These are phyloP conservation scores for Leccinum holopus DNA, from an alignment of 1,284 basidiomycete genomes.

Conservation along the genomic window DNA sequence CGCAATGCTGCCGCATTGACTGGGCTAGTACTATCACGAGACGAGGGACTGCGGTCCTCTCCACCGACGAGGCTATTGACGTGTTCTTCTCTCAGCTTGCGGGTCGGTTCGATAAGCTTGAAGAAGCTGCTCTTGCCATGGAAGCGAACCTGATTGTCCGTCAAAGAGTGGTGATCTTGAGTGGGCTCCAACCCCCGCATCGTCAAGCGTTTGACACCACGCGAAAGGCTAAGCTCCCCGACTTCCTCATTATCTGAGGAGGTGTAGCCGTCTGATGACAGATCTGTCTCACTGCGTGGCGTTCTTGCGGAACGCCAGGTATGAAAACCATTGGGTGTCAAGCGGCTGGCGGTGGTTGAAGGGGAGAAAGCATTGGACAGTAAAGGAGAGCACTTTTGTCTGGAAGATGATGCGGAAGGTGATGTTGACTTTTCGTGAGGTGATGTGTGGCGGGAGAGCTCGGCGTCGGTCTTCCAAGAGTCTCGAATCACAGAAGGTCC, in stretches of 20 bases:
- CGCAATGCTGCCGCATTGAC: conserved; percentile 25
- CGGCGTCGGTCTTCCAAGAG: conserved; percentile 60
- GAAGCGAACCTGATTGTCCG: conserved; percentile 47
- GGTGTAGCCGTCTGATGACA: conserved; percentile 33
- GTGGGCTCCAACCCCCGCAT: conserved; percentile 39
- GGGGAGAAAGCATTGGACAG: conserved; percentile 11
- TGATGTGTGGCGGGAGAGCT: conserved; percentile 12
- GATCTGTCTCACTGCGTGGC: conserved; percentile 34
- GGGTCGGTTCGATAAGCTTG: conserved; percentile 51
- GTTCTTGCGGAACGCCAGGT: conserved; percentile 16
- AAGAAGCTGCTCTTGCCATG: conserved; percentile 64
- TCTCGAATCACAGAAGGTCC: conserved; percentile 69
- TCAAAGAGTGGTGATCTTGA: conserved; percentile 17
- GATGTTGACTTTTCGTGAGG: conserved; percentile 24
- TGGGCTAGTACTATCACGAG: conserved; percentile 24
- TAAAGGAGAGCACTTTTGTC: conserved; percentile 17
- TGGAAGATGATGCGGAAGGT: conserved; percentile 20
- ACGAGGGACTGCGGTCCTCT: conserved; percentile 17
- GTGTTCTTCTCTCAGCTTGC: conserved; percentile 53
- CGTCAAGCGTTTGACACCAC: conserved; percentile 42
- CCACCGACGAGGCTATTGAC: conserved; percentile 30
- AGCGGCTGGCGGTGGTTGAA: conserved; percentile 5
- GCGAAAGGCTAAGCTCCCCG: conserved; percentile 38
- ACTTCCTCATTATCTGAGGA: conserved; percentile 44
- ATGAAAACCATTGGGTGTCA: conserved; percentile 3